Evolutionary conservation across 1,139 yeast species (phyloP).

Genomic region (Magnusiomyces tetraspermus): DNA sequence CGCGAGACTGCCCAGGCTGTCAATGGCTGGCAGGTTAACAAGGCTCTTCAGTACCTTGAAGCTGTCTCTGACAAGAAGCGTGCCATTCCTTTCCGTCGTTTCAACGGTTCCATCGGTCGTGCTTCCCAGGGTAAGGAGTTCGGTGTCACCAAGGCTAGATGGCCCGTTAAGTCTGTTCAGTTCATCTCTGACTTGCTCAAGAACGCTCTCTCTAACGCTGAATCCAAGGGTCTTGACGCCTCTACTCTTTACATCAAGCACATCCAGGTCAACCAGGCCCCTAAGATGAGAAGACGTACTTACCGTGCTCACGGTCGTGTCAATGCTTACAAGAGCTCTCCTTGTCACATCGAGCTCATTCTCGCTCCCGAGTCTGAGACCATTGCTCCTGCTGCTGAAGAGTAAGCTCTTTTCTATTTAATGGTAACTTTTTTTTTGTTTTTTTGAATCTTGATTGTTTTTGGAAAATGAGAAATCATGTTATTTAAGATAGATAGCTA

Average conservation of each 20-base stretch:
- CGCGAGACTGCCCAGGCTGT: conserved; percentile 98
- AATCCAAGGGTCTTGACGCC: conserved; percentile 95
- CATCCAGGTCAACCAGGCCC: conserved; percentile 99
- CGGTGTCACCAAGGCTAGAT: conserved; percentile 99
- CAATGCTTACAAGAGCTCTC: conserved; percentile 96
- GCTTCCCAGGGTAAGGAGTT: conserved; percentile 99
- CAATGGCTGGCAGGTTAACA: conserved; percentile 94
- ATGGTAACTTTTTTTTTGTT: too few species aligned
- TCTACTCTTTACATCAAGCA: conserved; percentile 90
- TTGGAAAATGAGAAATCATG: too few species aligned
- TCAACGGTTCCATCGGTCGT: conserved; percentile 94
- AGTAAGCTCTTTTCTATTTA: conserved; percentile 28
- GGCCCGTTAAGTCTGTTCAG: conserved; percentile 99
- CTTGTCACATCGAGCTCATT: conserved; percentile 97
- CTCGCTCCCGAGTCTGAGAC: conserved; percentile 92
- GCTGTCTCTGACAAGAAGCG: conserved; percentile 97
- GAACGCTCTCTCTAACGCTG: conserved; percentile 99
- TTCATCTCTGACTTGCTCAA: conserved; percentile 88
- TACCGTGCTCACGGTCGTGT: conserved; percentile 99
- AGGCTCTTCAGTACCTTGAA: conserved; percentile 91
- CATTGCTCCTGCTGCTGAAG: conserved; percentile 90
- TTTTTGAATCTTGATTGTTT: too few species aligned
- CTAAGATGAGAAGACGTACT: conserved; percentile 99
- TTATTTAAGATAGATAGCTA: too few species aligned
- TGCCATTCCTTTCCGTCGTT: conserved; percentile 99